Conservation (phyloP, 2,329 filamentous ascomycete genomes). For the Fusarium subtropicale region DNA sequence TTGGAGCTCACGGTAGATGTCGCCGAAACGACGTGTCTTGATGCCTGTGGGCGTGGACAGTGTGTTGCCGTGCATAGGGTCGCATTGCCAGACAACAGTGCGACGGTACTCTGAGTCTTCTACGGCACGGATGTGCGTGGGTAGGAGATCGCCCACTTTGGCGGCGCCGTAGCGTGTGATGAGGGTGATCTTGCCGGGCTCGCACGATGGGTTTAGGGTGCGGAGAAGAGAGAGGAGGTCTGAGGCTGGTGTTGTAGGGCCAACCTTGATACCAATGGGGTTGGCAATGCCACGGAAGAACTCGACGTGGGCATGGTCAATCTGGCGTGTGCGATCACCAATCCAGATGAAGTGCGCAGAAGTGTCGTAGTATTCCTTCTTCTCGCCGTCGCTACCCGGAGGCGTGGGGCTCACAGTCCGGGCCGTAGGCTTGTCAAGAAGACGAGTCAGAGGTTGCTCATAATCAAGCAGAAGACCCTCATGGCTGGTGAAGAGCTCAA, state of each 20-base stretch:
- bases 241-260: slow-evolving; percentile 80
- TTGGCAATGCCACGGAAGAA: slow-evolving; percentile 98
- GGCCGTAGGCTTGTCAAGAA: slow-evolving; percentile 71
- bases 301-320: slow-evolving; percentile 94
- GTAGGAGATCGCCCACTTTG: slow-evolving; percentile 80
- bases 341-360: slow-evolving; percentile 99
- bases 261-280: slow-evolving; percentile 96
- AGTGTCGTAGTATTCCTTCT: slow-evolving; percentile 86
- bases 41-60: slow-evolving; percentile 77
- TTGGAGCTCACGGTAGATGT: slow-evolving; percentile 88
- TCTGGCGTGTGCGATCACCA: slow-evolving; percentile 92
- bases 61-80: slow-evolving; percentile 96
- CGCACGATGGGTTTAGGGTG: slow-evolving; percentile 82
- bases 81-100: slow-evolving; percentile 93
- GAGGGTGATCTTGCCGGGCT: slow-evolving; percentile 92
- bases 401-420: slow-evolving; percentile 57
- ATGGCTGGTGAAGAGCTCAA: slow-evolving; percentile 95
- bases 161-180: slow-evolving; percentile 93
- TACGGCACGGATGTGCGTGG: slow-evolving; percentile 88
- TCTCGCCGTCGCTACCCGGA: slow-evolving; percentile 48
- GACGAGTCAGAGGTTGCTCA: slow-evolving; percentile 86
- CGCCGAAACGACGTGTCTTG: slow-evolving; percentile 92
- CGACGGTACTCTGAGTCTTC: slow-evolving; percentile 76
- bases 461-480: slow-evolving; percentile 95
- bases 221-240: slow-evolving; percentile 86